Conservation (phyloP, 768 basidiomycete genomes). For the Pisolithus sp. region DNA sequence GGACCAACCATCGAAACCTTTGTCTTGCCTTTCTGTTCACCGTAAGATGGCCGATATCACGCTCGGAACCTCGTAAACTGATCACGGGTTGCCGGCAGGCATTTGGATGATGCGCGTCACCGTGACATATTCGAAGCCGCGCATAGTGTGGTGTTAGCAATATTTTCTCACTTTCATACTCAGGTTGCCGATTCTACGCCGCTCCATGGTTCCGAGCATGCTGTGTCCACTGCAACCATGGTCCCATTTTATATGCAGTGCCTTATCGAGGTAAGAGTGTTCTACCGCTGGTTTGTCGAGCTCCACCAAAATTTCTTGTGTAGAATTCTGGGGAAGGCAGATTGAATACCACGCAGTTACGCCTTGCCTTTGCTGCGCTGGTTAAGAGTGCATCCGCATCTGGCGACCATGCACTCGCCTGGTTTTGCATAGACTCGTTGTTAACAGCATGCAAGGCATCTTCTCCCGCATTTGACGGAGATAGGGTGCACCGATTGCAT, state of each 20-base stretch:
- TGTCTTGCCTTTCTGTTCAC: slow-evolving; percentile 57
- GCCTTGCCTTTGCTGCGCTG: slow-evolving; percentile 69
- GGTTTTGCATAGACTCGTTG: slow-evolving; percentile 60
- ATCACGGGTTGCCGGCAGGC: slow-evolving; percentile 32
- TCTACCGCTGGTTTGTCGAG: neutral
- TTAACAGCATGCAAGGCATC: slow-evolving; percentile 38
- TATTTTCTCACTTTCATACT: slow-evolving; percentile 55
- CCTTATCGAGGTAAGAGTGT: slow-evolving; percentile 54
- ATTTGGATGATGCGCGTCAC: slow-evolving; percentile 49
- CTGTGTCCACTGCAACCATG: slow-evolving; percentile 45
- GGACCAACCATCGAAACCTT: slow-evolving; percentile 45
- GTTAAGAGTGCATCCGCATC: slow-evolving; percentile 51
- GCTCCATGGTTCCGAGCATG: slow-evolving; percentile 5
- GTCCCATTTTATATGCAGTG: slow-evolving; percentile 70
- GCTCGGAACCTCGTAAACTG: neutral
- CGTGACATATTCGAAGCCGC: slow-evolving; percentile 83
- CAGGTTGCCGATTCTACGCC: slow-evolving; percentile 4
- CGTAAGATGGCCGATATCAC: slow-evolving; percentile 40
- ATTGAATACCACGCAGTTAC: slow-evolving; percentile 58
- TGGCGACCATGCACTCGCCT: slow-evolving; percentile 45
- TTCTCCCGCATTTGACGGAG: slow-evolving; percentile 8
- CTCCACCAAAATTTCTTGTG: slow-evolving; percentile 1
- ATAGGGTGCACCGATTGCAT: slow-evolving; percentile 47
- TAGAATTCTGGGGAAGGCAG: slow-evolving; percentile 61
- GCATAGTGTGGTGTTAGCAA: slow-evolving; percentile 74